Evolutionary conservation across 345 rosid genomes (phyloP).

Genomic region (Eucalyptus melliodora): DNA sequence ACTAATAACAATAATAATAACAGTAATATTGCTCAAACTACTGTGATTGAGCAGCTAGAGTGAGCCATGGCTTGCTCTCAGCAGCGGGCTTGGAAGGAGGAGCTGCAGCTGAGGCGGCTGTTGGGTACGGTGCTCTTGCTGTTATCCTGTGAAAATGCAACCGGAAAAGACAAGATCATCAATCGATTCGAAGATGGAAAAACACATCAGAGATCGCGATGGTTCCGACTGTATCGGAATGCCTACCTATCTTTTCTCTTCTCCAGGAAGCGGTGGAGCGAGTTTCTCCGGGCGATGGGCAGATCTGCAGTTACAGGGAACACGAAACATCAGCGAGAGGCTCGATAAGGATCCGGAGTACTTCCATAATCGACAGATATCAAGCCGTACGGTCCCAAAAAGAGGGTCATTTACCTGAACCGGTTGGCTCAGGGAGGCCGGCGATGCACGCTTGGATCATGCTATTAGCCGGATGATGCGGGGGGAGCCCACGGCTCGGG

Average conservation of each 20-base stretch:
- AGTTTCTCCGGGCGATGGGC: constrained; percentile 88
- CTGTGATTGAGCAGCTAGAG: constrained; percentile 40
- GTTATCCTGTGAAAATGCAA: constrained; percentile 26
- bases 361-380: background rate
- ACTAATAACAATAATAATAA: background rate
- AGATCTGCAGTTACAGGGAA: constrained; percentile 34
- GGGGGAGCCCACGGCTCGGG: constrained; percentile 3
- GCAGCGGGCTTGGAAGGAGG: constrained; percentile 30
- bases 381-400: background rate
- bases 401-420: constrained; percentile 25
- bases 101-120: constrained; percentile 2
- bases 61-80: constrained; percentile 62
- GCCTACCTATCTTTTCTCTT: constrained; percentile 90
- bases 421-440: constrained; percentile 17
- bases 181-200: no score
- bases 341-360: background rate
- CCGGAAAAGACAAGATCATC: no score
- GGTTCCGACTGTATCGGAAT: background rate
- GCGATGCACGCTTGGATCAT: constrained; percentile 22
- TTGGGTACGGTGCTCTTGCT: constrained; percentile 55
- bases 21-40: background rate
- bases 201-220: background rate
- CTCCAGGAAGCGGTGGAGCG: constrained; percentile 87
- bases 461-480: constrained; percentile 2
- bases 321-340: background rate